A percentile compares a stretch with the other conserved stretches of the same genome.
These are phyloP conservation scores for Talaromyces funiculosus DNA, from an alignment of 2,329 filamentous ascomycete species.

Conservation along the genomic window DNA sequence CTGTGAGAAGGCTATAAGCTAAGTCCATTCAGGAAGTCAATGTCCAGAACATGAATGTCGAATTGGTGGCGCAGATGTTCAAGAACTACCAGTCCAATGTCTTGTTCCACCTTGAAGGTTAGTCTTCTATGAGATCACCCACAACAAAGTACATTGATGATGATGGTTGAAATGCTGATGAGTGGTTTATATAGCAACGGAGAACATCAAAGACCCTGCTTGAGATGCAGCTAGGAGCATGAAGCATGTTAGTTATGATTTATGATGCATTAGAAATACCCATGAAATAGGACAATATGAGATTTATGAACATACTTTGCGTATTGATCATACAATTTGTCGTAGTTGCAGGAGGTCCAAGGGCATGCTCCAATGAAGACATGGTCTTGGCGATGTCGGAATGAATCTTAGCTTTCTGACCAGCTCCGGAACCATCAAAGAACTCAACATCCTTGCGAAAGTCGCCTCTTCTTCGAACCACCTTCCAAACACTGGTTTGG, in stretches of 20 bases:
- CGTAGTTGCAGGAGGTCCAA: neutral
- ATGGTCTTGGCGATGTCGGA: conserved; percentile 12
- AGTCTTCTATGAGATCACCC: conserved; percentile 18
- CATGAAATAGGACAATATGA: neutral
- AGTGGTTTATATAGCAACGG: conserved; percentile 57
- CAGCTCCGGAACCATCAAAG: conserved; percentile 8
- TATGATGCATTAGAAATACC: conserved; percentile 12
- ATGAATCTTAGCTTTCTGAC: conserved; percentile 4
- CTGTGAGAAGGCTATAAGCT: neutral
- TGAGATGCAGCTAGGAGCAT: conserved; percentile 33
- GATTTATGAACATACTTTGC: neutral
- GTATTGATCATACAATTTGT: neutral
- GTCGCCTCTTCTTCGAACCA: neutral
- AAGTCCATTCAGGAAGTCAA: conserved; percentile 72
- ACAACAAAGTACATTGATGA: too few relatives aligned
- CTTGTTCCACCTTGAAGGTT: conserved; percentile 93
- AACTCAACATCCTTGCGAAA: neutral
- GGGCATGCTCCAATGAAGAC: neutral
- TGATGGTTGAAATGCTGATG: too few relatives aligned
- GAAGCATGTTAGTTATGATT: conserved; percentile 9
- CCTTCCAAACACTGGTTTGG: neutral
- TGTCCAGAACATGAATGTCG: conserved; percentile 97
- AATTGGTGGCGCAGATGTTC: conserved; percentile 98
- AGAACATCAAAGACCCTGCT: conserved; percentile 72
- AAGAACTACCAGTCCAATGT: conserved; percentile 99